Base-by-base conservation (phyloP, 176 grass and related monocot species). In the Chloris gayana region DNA sequence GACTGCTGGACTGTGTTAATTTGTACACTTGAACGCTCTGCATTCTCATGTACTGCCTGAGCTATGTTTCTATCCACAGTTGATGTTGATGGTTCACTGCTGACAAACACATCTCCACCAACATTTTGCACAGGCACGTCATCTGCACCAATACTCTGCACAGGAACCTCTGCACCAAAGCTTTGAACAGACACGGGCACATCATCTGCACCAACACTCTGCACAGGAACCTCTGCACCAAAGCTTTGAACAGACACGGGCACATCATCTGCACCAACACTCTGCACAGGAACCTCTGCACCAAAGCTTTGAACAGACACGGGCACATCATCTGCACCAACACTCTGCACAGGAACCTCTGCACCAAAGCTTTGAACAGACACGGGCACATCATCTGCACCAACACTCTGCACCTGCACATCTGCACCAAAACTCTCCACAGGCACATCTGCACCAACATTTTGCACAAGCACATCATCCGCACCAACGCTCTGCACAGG, bases 1-100 rank as follows among this genome's bases (percentile, higher is more conserved):
- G 88, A 86, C 9, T 82, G 85, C 34, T 91, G 75, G 49, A 73
- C 69, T 2, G 73, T 72, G 44, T 33, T 42, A 41, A 80, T 56
- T 61, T 73, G 26, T 14, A 51, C 64, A 69, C 66, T 72, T 66
- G 58, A 46, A 35, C 27, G 37, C 25, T 70, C 31, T 73, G 61
- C 44, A 44, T 80, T 78, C 79, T 50, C 81, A 79, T 69, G 38
- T 45, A 58, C 4, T 0, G 21, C 15, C 37, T 78, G 35, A 57
- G 70, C 67, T 38, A 71, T 37, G 22, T 60, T 47, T 87, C 47
- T 64, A 39, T 70, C 27, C 12, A 22, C 57, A 64, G 64, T 77
- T 46, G 79, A n/a, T n/a, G n/a, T n/a, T n/a, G n/a, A 61, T n/a
- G 24, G 73, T 35, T 46, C 77, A 76, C 27, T 72, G 67, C 45